A percentile compares a stretch with the other conserved stretches of the same genome.
Conservation (phyloP, 371 early-diverging fungal species). For the Blakeslea trispora region DNA sequence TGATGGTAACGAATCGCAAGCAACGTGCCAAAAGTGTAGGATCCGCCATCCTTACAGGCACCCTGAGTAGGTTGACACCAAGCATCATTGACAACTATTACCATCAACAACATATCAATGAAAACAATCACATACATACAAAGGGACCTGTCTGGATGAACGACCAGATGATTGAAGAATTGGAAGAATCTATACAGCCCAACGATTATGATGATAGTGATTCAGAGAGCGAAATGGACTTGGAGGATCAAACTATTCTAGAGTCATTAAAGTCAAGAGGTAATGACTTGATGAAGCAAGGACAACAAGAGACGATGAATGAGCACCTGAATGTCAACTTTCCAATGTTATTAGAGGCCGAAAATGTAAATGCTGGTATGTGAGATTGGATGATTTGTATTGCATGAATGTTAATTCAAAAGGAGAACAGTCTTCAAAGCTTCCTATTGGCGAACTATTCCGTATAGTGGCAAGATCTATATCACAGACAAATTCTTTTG, state of each 20-base stretch:
- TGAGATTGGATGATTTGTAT: no score
- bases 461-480: slow-evolving; percentile 62
- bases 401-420: no score
- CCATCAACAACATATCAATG: slow-evolving; percentile 15
- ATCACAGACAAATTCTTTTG: slow-evolving; percentile 64
- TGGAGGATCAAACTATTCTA: background rate
- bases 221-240: background rate
- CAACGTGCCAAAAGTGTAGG: slow-evolving; percentile 14
- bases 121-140: slow-evolving; percentile 14
- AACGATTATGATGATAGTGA: background rate
- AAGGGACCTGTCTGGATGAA: slow-evolving; percentile 12
- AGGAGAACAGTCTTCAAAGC: slow-evolving; percentile 28
- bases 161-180: slow-evolving; percentile 1
- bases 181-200: background rate
- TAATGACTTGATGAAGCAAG: slow-evolving; percentile 4
- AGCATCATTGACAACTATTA: slow-evolving; percentile 1
- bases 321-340: slow-evolving; percentile 53
- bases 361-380: slow-evolving; percentile 53
- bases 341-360: slow-evolving; percentile 54
- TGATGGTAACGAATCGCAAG: background rate
- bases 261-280: background rate
- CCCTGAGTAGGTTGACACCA: slow-evolving; percentile 2
- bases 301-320: slow-evolving; percentile 24
- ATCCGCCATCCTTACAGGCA: slow-evolving; percentile 5
- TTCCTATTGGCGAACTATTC: slow-evolving; percentile 50